These are phyloP conservation scores for Sideroxylon spinosum DNA, from an alignment of 179 eudicot genomes.

Conservation along the genomic window DNA sequence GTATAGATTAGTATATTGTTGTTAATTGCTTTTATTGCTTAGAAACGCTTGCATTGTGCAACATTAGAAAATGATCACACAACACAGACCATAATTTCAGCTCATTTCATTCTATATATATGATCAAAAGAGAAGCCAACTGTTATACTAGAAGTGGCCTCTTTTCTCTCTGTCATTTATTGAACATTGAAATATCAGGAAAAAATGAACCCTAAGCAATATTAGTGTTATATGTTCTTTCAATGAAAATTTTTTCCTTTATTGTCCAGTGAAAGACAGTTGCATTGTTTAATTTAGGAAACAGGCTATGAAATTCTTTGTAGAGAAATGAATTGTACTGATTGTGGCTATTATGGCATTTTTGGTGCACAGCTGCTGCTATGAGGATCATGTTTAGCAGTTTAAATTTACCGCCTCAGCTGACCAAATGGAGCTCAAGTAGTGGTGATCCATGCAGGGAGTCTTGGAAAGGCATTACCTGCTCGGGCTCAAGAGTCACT, in stretches of 20 bases:
- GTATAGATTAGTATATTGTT: no score
- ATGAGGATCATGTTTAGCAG: constrained; percentile 52
- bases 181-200: no score
- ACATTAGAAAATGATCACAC: no score
- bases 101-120: no score
- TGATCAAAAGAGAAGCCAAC: no score
- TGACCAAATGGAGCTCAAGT: constrained; percentile 68
- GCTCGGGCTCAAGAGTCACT: constrained; percentile 73
- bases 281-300: neutral
- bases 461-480: constrained; percentile 81
- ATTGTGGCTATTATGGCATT: neutral
- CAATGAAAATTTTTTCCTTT: neutral
- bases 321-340: neutral
- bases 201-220: no score
- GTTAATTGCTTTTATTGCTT: no score
- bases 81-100: no score
- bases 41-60: no score
- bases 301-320: neutral
- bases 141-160: no score
- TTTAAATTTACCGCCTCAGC: constrained; percentile 63
- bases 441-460: constrained; percentile 85
- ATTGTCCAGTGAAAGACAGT: neutral
- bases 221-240: neutral
- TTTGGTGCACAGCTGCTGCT: constrained; percentile 50
- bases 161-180: no score